Base-by-base conservation (phyloP, 768 basidiomycete species). In the Russula griseocarnosa region DNA sequence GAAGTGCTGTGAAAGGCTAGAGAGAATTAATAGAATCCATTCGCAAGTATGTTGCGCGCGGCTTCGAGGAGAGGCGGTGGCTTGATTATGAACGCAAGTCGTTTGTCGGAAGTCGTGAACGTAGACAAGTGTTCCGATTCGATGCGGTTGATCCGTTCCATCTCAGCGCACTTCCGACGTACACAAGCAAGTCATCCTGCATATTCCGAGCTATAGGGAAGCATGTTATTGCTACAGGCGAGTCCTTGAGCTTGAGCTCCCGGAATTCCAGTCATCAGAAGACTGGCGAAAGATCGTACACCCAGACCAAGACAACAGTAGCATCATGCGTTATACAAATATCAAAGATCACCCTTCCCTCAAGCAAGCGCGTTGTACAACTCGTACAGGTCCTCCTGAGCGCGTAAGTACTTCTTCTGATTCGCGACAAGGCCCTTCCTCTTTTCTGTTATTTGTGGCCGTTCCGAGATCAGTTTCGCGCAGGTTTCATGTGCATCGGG, bases 391-490 rank as follows among this genome's bases (percentile, higher is more conserved):
- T 86, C 79, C 28, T 68, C 69, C 58, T 75, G 77, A 0, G 83
- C 85, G 8, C 71, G 76, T 32, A 75, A 69, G 38, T 87, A 70
- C 52, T 84, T 75, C 62, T 84, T 79, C 66, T 80, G 67, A 70
- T 80, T 83, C 70, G 82, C 82, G 65, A 68, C 55, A 52, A 86
- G 67, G 54, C 83, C 83, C 24, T 76, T 76, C 14, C 87, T 76
- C 26, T 71, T 73, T 2, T 75, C 76, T 0, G 80, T 75, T 22
- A 86, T 66, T 13, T 75, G 71, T 0, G 77, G 74, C 16, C 72
- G 78, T 69, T 89, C 85, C 66, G 80, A 78, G 1, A 86, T 73
- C 50, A 84, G 76, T 42, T 81, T 77, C 66, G 73, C 71, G 70
- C 84, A 87, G 22, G 80, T 81, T 0, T 73, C 69, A 16, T 73